Evolutionary conservation across 1,284 basidiomycete genomes (phyloP), one percentile per base, ranked within the genome.

Genomic region (Pyrrhoderma lamaoense): DNA sequence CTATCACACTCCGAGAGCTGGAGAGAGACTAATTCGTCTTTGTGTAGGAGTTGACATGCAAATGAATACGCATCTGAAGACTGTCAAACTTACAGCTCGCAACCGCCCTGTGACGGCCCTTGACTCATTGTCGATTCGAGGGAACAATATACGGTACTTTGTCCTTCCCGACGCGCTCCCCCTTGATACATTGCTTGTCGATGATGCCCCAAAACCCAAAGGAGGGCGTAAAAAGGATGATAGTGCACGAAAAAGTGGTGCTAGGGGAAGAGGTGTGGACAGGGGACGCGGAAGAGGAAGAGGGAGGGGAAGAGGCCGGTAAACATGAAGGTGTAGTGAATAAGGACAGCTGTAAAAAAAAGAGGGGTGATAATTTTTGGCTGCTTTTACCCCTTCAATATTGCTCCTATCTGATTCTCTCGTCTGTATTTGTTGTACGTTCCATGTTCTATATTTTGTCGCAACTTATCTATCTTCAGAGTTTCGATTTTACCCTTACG

Each of bases 11-110:
- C 40, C 14, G 45, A 39, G 23, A 13, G 25, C 47, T n/a, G 49
- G 39, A 25, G 14, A 40, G n/a, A 8, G 21, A 43, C 52, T 11
- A 21, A 44, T 34, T 31, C 49, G 31, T 39, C 47, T 38, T 35
- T 21, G 42, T 27, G 8, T 64, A 94, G 91, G 91, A 54, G 91
- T 94, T 45, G 92, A 95, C 68, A 93, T 93, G 77, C 89, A 92
- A 65, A 97, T 96, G 93, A 96, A 96, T 74, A 97, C 93, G 1
- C 86, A 96, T 62, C 78, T 97, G 45, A 97, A 97, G 75, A 92
- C 92, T 43, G 91, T 99, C 63, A 98, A 98, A 72, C 88, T 99
- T 76, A 93, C 93, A 8, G 79, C 85, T 35, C 82, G 89, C 51
- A 93, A 92, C 65, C 87, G 90, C 55, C 90, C 94, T 57, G 87